Conservation (phyloP, 768 basidiomycete genomes). For the Hygrocybe punicea region DNA sequence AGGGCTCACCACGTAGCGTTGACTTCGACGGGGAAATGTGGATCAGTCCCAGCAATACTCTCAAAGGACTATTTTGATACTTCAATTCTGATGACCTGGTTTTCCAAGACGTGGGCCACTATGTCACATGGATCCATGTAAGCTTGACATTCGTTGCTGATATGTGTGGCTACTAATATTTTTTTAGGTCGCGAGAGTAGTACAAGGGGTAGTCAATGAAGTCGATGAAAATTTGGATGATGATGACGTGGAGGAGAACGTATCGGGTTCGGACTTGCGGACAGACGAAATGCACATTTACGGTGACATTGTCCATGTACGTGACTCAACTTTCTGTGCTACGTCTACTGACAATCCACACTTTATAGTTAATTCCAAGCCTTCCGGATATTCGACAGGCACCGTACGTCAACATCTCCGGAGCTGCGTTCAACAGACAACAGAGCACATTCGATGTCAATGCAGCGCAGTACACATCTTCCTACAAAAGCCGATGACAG, state of each 20-base stretch:
- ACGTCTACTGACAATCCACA: neutral
- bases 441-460: neutral
- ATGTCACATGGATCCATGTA: neutral
- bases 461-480: neutral
- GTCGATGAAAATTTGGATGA: neutral
- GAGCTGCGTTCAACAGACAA: neutral
- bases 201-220: neutral
- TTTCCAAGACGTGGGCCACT: neutral
- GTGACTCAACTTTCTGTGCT: neutral
- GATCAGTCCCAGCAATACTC: neutral
- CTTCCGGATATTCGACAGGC: neutral
- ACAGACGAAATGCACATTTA: neutral
- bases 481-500: neutral
- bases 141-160: neutral
- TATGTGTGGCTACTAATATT: neutral
- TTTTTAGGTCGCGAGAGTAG: neutral
- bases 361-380: neutral
- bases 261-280: neutral
- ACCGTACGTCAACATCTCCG: neutral
- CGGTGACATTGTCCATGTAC: conserved; percentile 2
- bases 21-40: neutral
- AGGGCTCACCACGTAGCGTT: neutral
- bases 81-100: neutral
- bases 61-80: neutral
- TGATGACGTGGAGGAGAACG: neutral